phyloP scores from a whole-genome alignment of 2,329 filamentous ascomycete species.

The Fusarium burgessii region DNA sequence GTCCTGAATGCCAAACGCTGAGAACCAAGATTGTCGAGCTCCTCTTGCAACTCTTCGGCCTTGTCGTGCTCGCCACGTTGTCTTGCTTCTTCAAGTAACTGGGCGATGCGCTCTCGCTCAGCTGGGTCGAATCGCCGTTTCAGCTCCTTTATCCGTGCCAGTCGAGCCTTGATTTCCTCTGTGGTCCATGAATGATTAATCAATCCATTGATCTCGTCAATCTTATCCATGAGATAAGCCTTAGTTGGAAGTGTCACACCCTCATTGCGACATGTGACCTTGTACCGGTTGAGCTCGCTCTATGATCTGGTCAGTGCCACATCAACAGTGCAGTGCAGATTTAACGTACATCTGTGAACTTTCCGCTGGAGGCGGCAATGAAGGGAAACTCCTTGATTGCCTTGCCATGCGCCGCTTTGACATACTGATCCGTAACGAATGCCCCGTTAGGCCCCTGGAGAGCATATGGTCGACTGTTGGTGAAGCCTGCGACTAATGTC shows the following conservation, averaged over 20 bases:
- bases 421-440: constrained; percentile 88
- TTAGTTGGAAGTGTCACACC: constrained; percentile 80
- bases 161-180: constrained; percentile 82
- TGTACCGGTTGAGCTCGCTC: constrained; percentile 85
- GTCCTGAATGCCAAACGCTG: constrained; percentile 82
- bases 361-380: constrained; percentile 86
- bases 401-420: constrained; percentile 84
- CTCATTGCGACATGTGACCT: constrained; percentile 78
- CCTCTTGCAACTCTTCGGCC: constrained; percentile 66
- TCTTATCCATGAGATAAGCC: constrained; percentile 75
- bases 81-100: constrained; percentile 74
- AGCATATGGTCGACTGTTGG: constrained; percentile 83
- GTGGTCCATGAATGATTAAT: constrained; percentile 86
- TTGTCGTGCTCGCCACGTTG: constrained; percentile 71
- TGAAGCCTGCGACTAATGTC: constrained; percentile 71
- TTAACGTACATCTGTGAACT: constrained; percentile 79
- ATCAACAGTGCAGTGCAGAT: too few species aligned
- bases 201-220: constrained; percentile 82
- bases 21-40: constrained; percentile 72
- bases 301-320: constrained; percentile 53
- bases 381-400: constrained; percentile 89
- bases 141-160: constrained; percentile 76
- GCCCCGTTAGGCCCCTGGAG: constrained; percentile 81
- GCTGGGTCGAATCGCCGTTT: constrained; percentile 74
- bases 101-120: constrained; percentile 75